Percentiles rank a stretch among this genome's conserved stretches.
phyloP scores from a whole-genome alignment of 1,139 yeast species.

The Groenewaldozyma auringiensis region DNA sequence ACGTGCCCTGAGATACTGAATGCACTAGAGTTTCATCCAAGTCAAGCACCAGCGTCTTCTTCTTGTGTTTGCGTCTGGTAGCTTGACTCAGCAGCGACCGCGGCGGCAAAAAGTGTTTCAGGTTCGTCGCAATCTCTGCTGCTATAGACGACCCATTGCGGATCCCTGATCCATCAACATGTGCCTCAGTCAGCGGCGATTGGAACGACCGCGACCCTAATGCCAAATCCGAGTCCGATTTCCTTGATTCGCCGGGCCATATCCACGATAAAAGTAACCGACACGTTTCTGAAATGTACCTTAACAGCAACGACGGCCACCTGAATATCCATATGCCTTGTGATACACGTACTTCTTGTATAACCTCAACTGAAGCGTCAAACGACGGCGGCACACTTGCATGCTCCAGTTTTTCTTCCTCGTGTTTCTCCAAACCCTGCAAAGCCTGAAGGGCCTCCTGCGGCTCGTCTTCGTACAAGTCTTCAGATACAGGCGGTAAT shows the following conservation, averaged over 20 bases:
- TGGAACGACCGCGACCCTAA: neutral
- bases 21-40: constrained; percentile 92
- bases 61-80: constrained; percentile 33
- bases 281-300: neutral
- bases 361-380: too few relatives aligned
- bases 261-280: neutral
- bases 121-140: neutral
- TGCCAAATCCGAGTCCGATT: neutral
- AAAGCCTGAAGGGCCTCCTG: too few relatives aligned
- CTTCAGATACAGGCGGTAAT: constrained; percentile 2
- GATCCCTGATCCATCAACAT: constrained; percentile 1
- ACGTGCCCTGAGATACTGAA: constrained; percentile 64
- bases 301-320: neutral
- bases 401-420: too few relatives aligned
- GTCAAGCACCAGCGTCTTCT: constrained; percentile 73
- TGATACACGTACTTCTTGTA: neutral
- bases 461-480: constrained; percentile 6
- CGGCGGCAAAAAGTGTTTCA: constrained; percentile 14
- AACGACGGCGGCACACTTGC: too few relatives aligned
- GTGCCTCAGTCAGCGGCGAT: neutral
- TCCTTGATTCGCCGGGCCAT: neutral
- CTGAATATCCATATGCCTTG: too few relatives aligned
- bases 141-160: neutral
- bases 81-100: constrained; percentile 26
- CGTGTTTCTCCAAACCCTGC: too few relatives aligned